Percentiles rank a stretch among this genome's conserved stretches.
These are phyloP conservation scores for Colletotrichum coccodes DNA, from an alignment of 2,329 filamentous ascomycete genomes.

Conservation along the genomic window DNA sequence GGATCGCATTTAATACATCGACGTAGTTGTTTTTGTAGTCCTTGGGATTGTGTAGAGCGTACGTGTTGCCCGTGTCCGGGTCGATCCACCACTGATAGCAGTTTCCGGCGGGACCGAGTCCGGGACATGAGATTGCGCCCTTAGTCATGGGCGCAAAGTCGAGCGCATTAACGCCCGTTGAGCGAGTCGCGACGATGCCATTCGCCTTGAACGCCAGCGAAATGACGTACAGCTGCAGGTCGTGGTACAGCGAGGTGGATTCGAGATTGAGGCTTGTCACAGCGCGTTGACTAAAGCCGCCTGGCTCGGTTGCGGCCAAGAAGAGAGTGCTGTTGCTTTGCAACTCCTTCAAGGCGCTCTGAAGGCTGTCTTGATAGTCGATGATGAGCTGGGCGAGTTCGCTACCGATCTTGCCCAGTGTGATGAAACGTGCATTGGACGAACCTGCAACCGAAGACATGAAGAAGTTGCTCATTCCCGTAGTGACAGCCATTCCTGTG, in stretches of 20 bases:
- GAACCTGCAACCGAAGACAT: conserved; percentile 24
- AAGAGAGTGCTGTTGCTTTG: conserved; percentile 37
- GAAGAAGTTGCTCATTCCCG: conserved; percentile 23
- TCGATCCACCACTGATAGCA: conserved; percentile 39
- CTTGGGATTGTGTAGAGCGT: conserved; percentile 38
- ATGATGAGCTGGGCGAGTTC: conserved; percentile 38
- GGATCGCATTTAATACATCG: conserved; percentile 34
- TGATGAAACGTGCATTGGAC: conserved; percentile 38
- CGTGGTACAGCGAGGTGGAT: conserved; percentile 35
- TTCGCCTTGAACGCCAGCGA: conserved; percentile 37
- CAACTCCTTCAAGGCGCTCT: conserved; percentile 32
- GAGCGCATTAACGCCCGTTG: conserved; percentile 36
- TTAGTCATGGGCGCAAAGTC: conserved; percentile 30
- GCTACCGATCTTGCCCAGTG: conserved; percentile 38
- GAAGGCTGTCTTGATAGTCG: conserved; percentile 36
- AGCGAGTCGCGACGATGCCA: conserved; percentile 36
- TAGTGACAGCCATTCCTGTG: conserved; percentile 28
- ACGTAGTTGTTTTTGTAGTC: conserved; percentile 37
- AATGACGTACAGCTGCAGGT: conserved; percentile 37
- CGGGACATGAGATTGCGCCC: conserved; percentile 26
- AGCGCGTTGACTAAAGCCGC: conserved; percentile 38
- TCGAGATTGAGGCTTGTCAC: conserved; percentile 38
- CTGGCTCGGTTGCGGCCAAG: conserved; percentile 33
- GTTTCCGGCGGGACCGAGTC: conserved; percentile 17
- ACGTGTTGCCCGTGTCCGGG: conserved; percentile 35